phyloP scores from a whole-genome alignment of 108 stramenopile species.

The Aureococcus anophagefferens region DNA sequence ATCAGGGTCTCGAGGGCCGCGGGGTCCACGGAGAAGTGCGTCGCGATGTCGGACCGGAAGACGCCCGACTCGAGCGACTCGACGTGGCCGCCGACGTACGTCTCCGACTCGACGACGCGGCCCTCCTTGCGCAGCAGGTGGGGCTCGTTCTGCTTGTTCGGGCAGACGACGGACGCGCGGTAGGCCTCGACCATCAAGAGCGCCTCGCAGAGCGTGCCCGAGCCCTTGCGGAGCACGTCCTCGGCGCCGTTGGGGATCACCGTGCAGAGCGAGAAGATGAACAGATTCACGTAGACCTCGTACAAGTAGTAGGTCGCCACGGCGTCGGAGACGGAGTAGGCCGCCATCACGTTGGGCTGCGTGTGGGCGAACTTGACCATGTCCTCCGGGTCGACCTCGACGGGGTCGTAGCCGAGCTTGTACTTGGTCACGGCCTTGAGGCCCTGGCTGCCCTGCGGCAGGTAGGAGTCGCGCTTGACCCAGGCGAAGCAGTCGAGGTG shows the following conservation, averaged over 20 bases:
- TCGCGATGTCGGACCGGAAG: conserved; percentile 87
- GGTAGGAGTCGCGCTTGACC: conserved; percentile 97
- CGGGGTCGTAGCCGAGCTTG: conserved; percentile 95
- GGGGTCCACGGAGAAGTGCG: conserved; percentile 83
- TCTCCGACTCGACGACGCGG: conserved; percentile 90
- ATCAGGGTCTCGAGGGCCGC: conserved; percentile 85
- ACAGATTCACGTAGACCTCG: conserved; percentile 92
- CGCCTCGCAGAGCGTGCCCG: conserved; percentile 90
- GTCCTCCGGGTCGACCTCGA: conserved; percentile 98
- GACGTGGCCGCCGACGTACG: conserved; percentile 97
- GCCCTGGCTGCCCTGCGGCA: conserved; percentile 93
- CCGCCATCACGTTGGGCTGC: conserved; percentile 87
- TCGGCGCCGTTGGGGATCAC: conserved; percentile 98
- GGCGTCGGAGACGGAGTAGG: conserved; percentile 96
- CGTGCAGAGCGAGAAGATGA: conserved; percentile 95
- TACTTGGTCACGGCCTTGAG: conserved; percentile 97
- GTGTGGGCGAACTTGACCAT: conserved; percentile 89
- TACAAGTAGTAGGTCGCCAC: conserved; percentile 98
- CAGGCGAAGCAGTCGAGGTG: conserved; percentile 95
- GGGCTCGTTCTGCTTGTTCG: conserved; percentile 92
- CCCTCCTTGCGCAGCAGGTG: conserved; percentile 78
- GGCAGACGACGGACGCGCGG: conserved; percentile 80
- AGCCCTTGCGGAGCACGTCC: conserved; percentile 92
- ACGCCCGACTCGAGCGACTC: conserved; percentile 98
- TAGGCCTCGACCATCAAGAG: conserved; percentile 95